Base-by-base conservation (phyloP, 371 early-diverging fungal genomes). In the Mortierella sp. region DNA sequence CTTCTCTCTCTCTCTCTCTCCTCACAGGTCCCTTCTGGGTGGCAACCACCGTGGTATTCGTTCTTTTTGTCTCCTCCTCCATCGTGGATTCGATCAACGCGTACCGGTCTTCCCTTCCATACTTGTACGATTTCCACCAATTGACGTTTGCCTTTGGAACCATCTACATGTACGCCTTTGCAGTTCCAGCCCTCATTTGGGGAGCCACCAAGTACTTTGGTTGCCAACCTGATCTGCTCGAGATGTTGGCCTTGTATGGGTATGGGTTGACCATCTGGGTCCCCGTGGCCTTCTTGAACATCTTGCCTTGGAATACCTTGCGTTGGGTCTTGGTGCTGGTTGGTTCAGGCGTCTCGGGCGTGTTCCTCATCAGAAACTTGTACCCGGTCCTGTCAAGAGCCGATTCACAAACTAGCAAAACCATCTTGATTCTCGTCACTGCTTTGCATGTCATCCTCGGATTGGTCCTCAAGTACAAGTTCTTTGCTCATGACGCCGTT, bases 1-100 rank as follows among this genome's bases (percentile, higher is more conserved):
- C 19, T 27, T 17, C 21, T 54, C 40, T 24, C 19, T 57, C 31
- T 45, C 10, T 31, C 22, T 50, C 24, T 17, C 5, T n/a, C 1
- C 27, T 27, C 14, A 37, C 31, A 88, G 94, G 95, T 4, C 97
- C 98, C 0, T 96, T 97, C 79, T 98, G 98, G 98, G 91, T 98
- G 49, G 79, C 96, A 1, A 97, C 97, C 0, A 95, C 96, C 0
- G 94, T 96, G 25, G 90, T 98, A 17, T 95, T 97, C 67, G 70
- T 87, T 24, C 86, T 97, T 17, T 98, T 97, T 82, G 95, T 95
- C 17, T 91, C 95, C 21, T 92, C 94, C 0, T 92, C 94, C 12
- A 82, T 98, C 16, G 93, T 96, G 24, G 90, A 88, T 7, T 92
- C 93, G 14, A 87, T 98, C 47, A 87, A 87, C 34, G 90, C 92